Conservation (phyloP, 768 basidiomycete species). For the Boletus tomentosulus region DNA sequence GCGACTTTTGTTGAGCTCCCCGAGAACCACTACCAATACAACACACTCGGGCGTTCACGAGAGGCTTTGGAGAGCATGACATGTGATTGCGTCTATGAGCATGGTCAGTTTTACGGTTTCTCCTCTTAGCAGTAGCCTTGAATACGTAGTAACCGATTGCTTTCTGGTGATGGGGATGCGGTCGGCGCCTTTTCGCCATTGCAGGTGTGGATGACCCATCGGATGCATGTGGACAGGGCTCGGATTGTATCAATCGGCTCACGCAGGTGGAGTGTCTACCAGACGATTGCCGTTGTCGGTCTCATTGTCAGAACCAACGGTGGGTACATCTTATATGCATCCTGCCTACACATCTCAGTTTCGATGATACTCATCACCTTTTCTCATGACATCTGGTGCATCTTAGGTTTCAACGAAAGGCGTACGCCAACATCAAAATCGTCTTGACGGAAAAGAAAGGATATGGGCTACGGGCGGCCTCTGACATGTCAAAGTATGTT, state of each 20-base stretch:
- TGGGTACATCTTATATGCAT: constrained; percentile 30
- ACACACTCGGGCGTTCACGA: constrained; percentile 79
- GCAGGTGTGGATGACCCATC: constrained; percentile 58
- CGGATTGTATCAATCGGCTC: constrained; percentile 95
- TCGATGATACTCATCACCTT: not conserved
- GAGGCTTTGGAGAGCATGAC: constrained; percentile 91
- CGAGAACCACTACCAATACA: constrained; percentile 84
- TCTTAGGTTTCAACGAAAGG: constrained; percentile 76
- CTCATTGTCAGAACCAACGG: constrained; percentile 92
- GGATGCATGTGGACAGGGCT: constrained; percentile 77
- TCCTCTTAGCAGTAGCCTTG: constrained; percentile 20
- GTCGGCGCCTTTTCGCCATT: constrained; percentile 22
- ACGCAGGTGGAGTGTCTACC: constrained; percentile 96
- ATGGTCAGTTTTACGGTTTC: constrained; percentile 54
- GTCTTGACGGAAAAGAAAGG: constrained; percentile 96
- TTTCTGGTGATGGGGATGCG: constrained; percentile 9
- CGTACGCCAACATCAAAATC: constrained; percentile 85
- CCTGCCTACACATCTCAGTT: not conserved
- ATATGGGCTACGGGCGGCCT: constrained; percentile 80
- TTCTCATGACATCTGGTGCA: not conserved
- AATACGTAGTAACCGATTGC: constrained; percentile 29
- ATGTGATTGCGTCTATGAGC: constrained; percentile 87
- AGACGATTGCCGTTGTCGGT: constrained; percentile 80
- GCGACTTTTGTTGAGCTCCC: constrained; percentile 68
- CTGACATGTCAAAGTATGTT: constrained; percentile 60